Evolutionary conservation across 345 rosid species (phyloP).

Genomic region (Toxicodendron radicans): DNA sequence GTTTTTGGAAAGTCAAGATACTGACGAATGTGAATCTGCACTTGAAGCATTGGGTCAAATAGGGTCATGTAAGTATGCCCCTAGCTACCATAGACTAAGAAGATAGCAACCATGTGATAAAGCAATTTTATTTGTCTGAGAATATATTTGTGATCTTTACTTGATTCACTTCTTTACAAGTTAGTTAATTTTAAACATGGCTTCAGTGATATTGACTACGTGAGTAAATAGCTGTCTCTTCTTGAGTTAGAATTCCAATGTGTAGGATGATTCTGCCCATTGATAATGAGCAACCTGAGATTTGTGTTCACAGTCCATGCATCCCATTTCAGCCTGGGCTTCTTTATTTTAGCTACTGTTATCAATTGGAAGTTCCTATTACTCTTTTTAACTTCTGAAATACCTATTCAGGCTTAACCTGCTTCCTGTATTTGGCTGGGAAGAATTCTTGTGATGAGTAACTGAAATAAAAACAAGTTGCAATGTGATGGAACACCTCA

Average conservation of each 20-base stretch:
- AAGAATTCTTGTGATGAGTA: too few relatives aligned
- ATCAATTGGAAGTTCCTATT: background rate
- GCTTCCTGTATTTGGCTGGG: background rate
- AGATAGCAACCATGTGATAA: background rate
- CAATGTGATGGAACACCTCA: too few relatives aligned
- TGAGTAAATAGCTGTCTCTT: background rate
- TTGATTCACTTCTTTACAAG: background rate
- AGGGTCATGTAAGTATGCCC: constrained; percentile 68
- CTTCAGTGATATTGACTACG: background rate
- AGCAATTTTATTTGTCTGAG: background rate
- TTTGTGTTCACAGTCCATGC: too few relatives aligned
- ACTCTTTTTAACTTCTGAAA: background rate
- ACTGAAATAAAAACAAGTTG: too few relatives aligned
- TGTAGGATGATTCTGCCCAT: background rate
- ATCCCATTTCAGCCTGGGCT: too few relatives aligned
- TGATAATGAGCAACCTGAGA: too few relatives aligned
- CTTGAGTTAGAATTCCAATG: background rate
- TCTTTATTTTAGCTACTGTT: background rate
- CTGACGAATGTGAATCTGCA: constrained; percentile 71
- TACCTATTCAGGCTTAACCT: background rate
- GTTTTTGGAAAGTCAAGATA: constrained; percentile 42
- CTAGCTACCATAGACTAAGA: constrained; percentile 2
- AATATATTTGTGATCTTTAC: background rate
- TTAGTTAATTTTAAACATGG: background rate
- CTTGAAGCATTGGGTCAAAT: constrained; percentile 88